Base-by-base conservation (phyloP, 2,329 filamentous ascomycete species). In the Tolypocladium inflatum region DNA sequence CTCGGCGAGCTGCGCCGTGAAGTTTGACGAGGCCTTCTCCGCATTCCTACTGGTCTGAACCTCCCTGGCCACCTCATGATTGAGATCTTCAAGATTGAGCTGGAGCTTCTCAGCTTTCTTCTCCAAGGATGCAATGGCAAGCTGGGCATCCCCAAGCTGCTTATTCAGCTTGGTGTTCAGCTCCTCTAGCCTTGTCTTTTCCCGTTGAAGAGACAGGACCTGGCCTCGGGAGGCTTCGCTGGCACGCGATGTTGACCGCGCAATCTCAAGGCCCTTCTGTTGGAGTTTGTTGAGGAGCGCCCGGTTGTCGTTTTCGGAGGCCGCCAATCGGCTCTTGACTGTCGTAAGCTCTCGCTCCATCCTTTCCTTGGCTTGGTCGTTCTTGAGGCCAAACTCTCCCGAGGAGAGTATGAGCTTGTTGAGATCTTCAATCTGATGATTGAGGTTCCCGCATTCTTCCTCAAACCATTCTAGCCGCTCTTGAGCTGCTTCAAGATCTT, bases 241-340 rank as follows among this genome's bases (percentile, higher is more conserved):
- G 37, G 89, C 93, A 59, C 88, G 87, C 6, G 92, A 96, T 60
- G 85, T 90, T 0, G 93, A 94, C 52, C 94, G 85, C 45, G 93
- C 93, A 71, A 99, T 95, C 69, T 99, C 93, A 8, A 99, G 81
- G 37, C 95, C 94, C 77, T 97, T 97, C 68, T 97, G 93, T 67
- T 97, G 93, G 21, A 99, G 81, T 73, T 97, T 97, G 76, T 97
- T 97, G 63, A 97, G 81, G n/a, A 99, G 78, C 6, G 91, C 88
- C 55, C 91, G 87, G 67, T 97, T 97, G 74, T 97, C 93, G 66
- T 97, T 97, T 71, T 99, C 93, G 0, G 93, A 97, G 30, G 93
- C 94, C 9, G 88, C 82, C 45, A 99, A 78, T 26, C 93, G 87
- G 60, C 92, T 92, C 71, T 94, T 96, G 64, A 97, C 84, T 1